A percentile compares a stretch with the other conserved stretches of the same genome.
Evolutionary conservation across 2,329 filamentous ascomycete genomes (phyloP).

Genomic region (Penicillium sp.): DNA sequence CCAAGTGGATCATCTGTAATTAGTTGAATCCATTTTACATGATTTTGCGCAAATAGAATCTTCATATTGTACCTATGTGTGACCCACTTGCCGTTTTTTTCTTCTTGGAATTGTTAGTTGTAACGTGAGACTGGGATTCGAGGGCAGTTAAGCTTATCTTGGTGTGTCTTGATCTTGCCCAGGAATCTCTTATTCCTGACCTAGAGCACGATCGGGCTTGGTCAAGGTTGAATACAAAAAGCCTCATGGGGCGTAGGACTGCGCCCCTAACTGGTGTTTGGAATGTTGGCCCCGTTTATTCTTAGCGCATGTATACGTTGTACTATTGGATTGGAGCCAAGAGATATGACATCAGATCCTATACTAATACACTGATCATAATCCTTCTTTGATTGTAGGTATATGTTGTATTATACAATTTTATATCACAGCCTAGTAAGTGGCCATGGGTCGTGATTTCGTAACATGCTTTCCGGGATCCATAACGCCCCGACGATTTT

Average conservation of each 20-base stretch:
- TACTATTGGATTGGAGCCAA: background rate
- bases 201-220: background rate
- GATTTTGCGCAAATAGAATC: background rate
- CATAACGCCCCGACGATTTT: conserved; percentile 10
- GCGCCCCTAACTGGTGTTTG: background rate
- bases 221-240: background rate
- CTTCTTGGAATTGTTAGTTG: background rate
- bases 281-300: background rate
- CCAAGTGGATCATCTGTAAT: conserved; percentile 8
- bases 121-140: background rate
- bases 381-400: background rate
- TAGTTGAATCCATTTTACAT: background rate
- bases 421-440: conserved; percentile 5
- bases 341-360: background rate
- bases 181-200: background rate
- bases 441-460: conserved; percentile 16
- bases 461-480: conserved; percentile 13
- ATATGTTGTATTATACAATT: conserved; percentile 20
- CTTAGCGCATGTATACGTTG: background rate
- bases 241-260: too few relatives aligned
- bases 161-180: background rate
- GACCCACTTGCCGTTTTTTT: conserved; percentile 7
- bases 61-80: background rate
- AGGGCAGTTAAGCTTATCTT: background rate
- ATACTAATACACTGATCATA: background rate